phyloP scores from a whole-genome alignment of 2,329 filamentous ascomycete genomes.

The Arachnopeziza araneosa region DNA sequence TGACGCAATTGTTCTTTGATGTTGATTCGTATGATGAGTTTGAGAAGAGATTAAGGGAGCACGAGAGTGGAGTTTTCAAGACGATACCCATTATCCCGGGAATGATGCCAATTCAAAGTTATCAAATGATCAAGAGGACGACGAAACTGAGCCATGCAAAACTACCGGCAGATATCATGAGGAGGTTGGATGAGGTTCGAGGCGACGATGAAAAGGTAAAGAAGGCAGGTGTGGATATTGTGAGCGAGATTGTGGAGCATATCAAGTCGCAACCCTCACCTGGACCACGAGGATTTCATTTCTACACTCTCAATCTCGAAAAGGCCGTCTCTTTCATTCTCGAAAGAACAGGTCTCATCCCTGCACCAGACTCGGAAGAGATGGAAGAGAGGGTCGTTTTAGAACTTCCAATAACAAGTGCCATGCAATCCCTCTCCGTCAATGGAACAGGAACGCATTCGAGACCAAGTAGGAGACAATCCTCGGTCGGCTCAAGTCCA shows the following conservation, averaged over 20 bases:
- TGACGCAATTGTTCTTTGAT: slow-evolving; percentile 98
- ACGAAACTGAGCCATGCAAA: slow-evolving; percentile 91
- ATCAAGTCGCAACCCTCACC: slow-evolving; percentile 59
- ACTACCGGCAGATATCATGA: slow-evolving; percentile 66
- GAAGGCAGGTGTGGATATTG: slow-evolving; percentile 70
- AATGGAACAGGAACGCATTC: slow-evolving; percentile 38
- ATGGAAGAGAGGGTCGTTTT: background rate
- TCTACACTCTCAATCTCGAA: slow-evolving; percentile 94
- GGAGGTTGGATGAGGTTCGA: slow-evolving; percentile 65
- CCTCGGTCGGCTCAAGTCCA: slow-evolving; percentile 73
- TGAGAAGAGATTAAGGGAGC: slow-evolving; percentile 68
- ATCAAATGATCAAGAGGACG: slow-evolving; percentile 88
- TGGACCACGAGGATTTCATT: slow-evolving; percentile 79
- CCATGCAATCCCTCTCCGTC: slow-evolving; percentile 33
- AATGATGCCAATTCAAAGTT: slow-evolving; percentile 96
- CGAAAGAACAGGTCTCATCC: slow-evolving; percentile 79
- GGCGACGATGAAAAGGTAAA: slow-evolving; percentile 80
- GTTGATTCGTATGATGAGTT: slow-evolving; percentile 75
- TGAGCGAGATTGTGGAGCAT: slow-evolving; percentile 77
- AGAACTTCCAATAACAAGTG: background rate
- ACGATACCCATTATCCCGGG: slow-evolving; percentile 87
- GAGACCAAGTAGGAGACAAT: slow-evolving; percentile 21
- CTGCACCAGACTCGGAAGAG: slow-evolving; percentile 34
- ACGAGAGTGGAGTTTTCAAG: slow-evolving; percentile 81
- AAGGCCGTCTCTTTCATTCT: slow-evolving; percentile 93